phyloP scores from a whole-genome alignment of 2,329 filamentous ascomycete genomes.

The Oidium heveae region DNA sequence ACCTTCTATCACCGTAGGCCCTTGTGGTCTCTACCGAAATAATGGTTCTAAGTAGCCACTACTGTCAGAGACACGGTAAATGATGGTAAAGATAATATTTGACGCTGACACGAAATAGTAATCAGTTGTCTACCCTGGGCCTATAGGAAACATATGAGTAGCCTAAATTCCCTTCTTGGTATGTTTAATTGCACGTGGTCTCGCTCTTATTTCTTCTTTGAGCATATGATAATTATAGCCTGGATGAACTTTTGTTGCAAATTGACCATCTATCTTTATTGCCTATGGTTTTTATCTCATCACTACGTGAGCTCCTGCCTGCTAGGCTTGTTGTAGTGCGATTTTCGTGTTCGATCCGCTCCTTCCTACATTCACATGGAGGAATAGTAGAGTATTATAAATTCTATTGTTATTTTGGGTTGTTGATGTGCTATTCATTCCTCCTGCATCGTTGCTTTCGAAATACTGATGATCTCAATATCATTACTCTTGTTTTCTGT shows the following conservation, averaged over 20 bases:
- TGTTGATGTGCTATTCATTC: neutral
- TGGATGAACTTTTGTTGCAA: neutral
- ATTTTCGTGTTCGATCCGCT: too few species aligned
- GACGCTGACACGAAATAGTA: neutral
- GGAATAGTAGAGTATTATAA: too few species aligned
- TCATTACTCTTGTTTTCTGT: neutral
- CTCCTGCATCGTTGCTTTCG: neutral
- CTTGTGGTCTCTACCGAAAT: neutral
- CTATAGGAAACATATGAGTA: neutral
- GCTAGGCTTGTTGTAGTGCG: too few species aligned
- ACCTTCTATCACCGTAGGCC: neutral
- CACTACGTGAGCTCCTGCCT: too few species aligned
- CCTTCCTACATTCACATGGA: too few species aligned
- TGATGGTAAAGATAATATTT: neutral
- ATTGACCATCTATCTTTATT: neutral
- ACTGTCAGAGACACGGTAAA: neutral
- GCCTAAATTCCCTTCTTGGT: neutral
- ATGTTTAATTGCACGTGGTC: neutral
- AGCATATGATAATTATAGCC: neutral
- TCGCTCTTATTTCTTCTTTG: too few species aligned
- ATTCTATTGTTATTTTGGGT: neutral
- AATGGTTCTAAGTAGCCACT: neutral
- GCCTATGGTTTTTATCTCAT: too few species aligned
- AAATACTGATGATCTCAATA: neutral
- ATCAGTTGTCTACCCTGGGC: neutral